phyloP scores from a whole-genome alignment of 495 filamentous ascomycete species.

The Parachaetomium inaequale region DNA sequence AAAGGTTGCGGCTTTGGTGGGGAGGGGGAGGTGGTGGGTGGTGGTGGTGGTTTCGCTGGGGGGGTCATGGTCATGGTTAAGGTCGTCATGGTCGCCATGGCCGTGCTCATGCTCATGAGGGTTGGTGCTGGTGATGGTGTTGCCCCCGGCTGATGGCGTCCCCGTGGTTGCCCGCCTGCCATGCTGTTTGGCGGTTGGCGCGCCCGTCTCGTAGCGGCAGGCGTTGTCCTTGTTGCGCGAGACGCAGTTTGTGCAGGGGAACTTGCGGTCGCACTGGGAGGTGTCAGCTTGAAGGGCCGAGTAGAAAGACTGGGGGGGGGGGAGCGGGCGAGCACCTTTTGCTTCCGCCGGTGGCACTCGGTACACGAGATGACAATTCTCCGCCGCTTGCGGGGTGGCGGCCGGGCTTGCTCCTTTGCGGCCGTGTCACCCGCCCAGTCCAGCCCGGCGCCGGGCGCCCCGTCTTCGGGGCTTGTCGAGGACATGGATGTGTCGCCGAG shows the following conservation, averaged over 20 bases:
- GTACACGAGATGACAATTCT: slow-evolving; percentile 59
- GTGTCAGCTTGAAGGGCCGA: background rate
- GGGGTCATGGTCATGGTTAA: background rate
- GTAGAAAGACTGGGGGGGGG: background rate
- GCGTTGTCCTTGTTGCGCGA: slow-evolving; percentile 47
- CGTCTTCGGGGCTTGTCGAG: slow-evolving; percentile 5
- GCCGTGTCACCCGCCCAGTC: background rate
- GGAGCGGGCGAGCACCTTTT: slow-evolving; percentile 45
- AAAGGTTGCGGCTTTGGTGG: slow-evolving; percentile 39
- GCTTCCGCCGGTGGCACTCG: slow-evolving; percentile 61
- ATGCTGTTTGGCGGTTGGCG: slow-evolving; percentile 43
- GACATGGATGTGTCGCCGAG: slow-evolving; percentile 4
- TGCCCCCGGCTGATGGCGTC: background rate
- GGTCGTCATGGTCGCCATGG: background rate
- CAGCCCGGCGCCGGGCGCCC: background rate
- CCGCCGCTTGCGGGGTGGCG: slow-evolving; percentile 51
- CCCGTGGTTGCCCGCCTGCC: slow-evolving; percentile 14
- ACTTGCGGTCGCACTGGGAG: slow-evolving; percentile 55
- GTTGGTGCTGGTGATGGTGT: background rate
- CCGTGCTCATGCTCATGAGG: too few species aligned
- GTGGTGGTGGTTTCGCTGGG: background rate
- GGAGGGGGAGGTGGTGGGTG: background rate
- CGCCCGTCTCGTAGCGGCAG: slow-evolving; percentile 51
- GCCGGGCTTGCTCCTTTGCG: slow-evolving; percentile 13
- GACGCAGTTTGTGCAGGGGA: slow-evolving; percentile 60